phyloP scores from a whole-genome alignment of 352 stramenopile genomes.

The Pythium sp. region DNA sequence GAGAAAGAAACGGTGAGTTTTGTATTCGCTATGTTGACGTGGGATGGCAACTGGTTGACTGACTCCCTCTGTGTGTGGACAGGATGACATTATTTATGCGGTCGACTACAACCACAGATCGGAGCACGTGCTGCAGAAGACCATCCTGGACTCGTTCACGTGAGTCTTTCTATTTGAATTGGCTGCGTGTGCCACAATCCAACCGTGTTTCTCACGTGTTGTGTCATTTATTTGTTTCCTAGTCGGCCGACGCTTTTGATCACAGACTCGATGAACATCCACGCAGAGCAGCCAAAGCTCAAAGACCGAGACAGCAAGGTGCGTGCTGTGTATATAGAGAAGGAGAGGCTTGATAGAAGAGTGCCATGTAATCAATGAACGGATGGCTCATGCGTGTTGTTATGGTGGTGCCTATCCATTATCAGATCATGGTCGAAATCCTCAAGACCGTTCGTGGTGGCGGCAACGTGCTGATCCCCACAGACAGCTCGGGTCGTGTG shows the following conservation, averaged over 20 bases:
- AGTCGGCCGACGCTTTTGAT: conserved; percentile 85
- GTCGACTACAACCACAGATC: conserved; percentile 94
- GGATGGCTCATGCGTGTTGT: conserved; percentile 13
- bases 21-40: neutral
- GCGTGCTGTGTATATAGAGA: neutral
- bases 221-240: neutral
- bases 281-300: conserved; percentile 83
- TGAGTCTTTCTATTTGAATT: conserved; percentile 22
- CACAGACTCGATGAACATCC: conserved; percentile 87
- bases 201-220: neutral
- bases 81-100: conserved; percentile 93
- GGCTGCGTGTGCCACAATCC: neutral
- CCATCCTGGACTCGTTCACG: conserved; percentile 92
- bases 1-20: conserved; percentile 89
- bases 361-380: neutral
- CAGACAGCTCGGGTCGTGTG: conserved; percentile 92
- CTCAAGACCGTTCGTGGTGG: conserved; percentile 90
- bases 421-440: conserved; percentile 91
- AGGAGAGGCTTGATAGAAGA: neutral
- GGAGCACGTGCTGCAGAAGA: conserved; percentile 93
- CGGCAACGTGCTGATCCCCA: conserved; percentile 95
- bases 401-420: neutral
- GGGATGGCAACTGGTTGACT: neutral
- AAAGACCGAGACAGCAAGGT: conserved; percentile 87
- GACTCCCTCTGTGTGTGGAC: neutral